Evolutionary conservation across 768 basidiomycete species (phyloP), one percentile per base, ranked within the genome.

Genomic region (Vishniacozyma victoriae): DNA sequence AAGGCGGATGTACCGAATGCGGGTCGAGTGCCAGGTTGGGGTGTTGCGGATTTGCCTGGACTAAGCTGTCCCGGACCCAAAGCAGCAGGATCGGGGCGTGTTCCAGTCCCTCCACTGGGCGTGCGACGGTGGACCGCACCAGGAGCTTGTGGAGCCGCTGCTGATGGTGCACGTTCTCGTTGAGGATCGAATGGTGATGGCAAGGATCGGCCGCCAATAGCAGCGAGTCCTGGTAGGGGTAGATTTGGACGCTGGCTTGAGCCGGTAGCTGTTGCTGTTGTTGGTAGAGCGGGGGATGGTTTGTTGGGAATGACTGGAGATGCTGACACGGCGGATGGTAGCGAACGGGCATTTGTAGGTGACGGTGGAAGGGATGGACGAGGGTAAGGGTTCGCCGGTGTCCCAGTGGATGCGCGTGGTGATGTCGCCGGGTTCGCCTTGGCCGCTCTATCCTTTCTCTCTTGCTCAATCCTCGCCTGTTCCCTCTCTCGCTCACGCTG

Each of bases 161-260:
- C 7, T 3, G 41, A 19, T 20, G 35, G 22, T 27, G 41, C 15
- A 7, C 33, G 27, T 11, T 16, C 35, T 5, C 42, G 53, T 5
- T 29, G 43, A 25, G 35, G 41, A 19, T 58, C 57, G 35, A 58
- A 58, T 7, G 52, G 57, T 16, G 57, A 58, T 16, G 57, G 52
- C 15, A 58, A 49, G 11, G 57, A 47, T 42, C 57, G 36, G 6
- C 38, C 23, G n/a, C 56, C 52, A 4, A 57, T 20, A 16, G 49
- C 38, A 26, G 35, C 20, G 48, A 50, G 50, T 22, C 33, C 23
- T 2, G 51, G 52, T 5, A 57, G 46, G 31, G 56, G 51, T 7
- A 57, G 38, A 33, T 50, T 48, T 6, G 55, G 50, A 41, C 56
- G 27, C n/a, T 29, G 15, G 5, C 39, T 36, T n/a, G 42, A 22